Conservation (phyloP, 345 rosid genomes). For the Euphorbia peplus region DNA sequence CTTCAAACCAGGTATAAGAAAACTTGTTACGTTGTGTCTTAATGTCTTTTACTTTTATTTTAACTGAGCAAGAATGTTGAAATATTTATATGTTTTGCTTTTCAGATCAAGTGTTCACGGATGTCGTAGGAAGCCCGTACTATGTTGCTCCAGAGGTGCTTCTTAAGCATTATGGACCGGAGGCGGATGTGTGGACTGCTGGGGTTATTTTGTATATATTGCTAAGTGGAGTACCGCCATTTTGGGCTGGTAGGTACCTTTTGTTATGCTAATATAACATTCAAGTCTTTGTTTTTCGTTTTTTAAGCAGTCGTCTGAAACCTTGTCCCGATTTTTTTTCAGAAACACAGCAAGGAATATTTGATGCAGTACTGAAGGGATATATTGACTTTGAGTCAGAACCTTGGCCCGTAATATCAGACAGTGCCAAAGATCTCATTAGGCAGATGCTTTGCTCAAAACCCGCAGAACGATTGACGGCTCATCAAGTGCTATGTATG, state of each 20-base stretch:
- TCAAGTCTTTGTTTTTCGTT: slow-evolving; percentile 8
- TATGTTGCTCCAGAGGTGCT: slow-evolving; percentile 98
- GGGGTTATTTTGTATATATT: slow-evolving; percentile 92
- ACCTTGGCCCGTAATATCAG: slow-evolving; percentile 95
- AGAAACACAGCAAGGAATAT: slow-evolving; percentile 98
- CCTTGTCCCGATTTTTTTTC: slow-evolving; percentile 20
- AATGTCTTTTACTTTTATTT: not conserved
- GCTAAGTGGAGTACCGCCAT: slow-evolving; percentile 98
- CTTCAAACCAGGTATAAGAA: slow-evolving; percentile 80
- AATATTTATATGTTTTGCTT: not conserved
- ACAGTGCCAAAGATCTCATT: slow-evolving; percentile 84
- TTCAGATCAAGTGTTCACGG: slow-evolving; percentile 80
- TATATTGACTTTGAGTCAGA: slow-evolving; percentile 89
- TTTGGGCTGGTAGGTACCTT: slow-evolving; percentile 83
- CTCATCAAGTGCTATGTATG: slow-evolving; percentile 96
- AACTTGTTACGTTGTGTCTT: not conserved
- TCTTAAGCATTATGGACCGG: slow-evolving; percentile 87
- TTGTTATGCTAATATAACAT: not conserved
- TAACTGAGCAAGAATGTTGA: slow-evolving; percentile 1
- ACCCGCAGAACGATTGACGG: slow-evolving; percentile 80
- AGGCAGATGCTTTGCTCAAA: slow-evolving; percentile 73
- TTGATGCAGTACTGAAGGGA: slow-evolving; percentile 95
- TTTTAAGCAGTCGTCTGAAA: slow-evolving; percentile 17
- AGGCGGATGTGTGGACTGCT: slow-evolving; percentile 98
- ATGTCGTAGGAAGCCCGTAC: slow-evolving; percentile 97